Conservation (phyloP, 441 rosid species). For the Euphorbia schlechtendalii region DNA sequence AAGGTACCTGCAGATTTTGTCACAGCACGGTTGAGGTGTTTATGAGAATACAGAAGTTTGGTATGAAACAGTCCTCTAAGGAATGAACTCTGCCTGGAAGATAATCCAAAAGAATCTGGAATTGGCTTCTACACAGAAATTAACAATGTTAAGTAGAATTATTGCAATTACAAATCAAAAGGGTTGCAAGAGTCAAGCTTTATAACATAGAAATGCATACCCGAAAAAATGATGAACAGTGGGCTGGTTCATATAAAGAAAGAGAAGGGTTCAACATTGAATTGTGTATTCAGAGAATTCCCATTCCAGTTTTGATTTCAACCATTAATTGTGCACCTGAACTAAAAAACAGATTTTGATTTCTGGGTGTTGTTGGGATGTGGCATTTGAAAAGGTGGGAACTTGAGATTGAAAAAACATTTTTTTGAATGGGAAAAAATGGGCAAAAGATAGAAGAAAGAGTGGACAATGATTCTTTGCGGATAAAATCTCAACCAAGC, state of each 20-base stretch:
- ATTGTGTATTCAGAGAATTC: conserved; percentile 1
- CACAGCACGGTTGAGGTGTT: conserved; percentile 17
- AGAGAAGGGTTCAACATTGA: conserved; percentile 23
- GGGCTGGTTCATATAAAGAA: conserved; percentile 24
- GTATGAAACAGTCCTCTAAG: conserved; percentile 35
- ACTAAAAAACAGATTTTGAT: too few relatives aligned
- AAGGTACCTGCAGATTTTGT: conserved; percentile 32
- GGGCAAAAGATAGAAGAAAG: neutral
- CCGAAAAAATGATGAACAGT: conserved; percentile 27
- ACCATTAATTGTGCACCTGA: too few relatives aligned
- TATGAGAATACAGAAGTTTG: conserved; percentile 17
- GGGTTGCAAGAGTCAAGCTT: neutral
- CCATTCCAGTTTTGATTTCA: conserved; percentile 4
- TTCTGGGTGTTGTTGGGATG: neutral
- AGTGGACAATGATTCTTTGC: neutral
- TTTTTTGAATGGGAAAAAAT: neutral
- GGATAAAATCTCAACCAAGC: neutral
- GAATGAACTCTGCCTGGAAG: conserved; percentile 41
- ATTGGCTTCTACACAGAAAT: conserved; percentile 31
- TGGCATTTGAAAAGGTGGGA: neutral
- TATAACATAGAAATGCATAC: conserved; percentile 9
- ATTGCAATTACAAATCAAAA: neutral
- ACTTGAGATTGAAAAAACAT: neutral
- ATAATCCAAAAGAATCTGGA: conserved; percentile 37
- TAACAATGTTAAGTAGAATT: neutral